Percentiles rank a stretch among this genome's conserved stretches.
Evolutionary conservation across 177 flowering plant genomes (phyloP).

Genomic region (Vitis hybrid): DNA sequence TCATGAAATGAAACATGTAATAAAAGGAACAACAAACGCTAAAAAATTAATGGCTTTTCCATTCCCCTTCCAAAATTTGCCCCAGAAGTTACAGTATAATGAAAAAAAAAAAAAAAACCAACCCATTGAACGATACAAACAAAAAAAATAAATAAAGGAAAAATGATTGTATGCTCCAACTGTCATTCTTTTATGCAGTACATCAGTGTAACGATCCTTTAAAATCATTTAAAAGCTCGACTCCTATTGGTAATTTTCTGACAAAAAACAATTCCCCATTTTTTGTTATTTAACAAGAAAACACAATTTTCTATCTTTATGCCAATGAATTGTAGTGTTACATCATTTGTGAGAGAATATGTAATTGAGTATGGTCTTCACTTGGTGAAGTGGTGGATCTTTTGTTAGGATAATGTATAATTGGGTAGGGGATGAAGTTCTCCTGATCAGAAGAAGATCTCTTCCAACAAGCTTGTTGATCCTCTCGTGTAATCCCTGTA

Average conservation of each 20-base stretch:
- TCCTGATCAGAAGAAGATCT: constrained; percentile 48
- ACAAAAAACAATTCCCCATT: constrained; percentile 2
- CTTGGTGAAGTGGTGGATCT: background rate
- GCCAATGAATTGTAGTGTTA: constrained; percentile 11
- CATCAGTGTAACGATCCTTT: no score
- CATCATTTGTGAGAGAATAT: constrained; percentile 3
- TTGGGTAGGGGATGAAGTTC: constrained; percentile 13
- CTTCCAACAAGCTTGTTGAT: constrained; percentile 31
- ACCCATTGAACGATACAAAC: background rate
- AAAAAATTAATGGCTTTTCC: constrained; percentile 1
- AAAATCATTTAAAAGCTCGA: no score
- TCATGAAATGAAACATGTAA: no score
- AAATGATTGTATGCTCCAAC: background rate
- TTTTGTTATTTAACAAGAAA: constrained; percentile 6
- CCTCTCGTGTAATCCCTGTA: constrained; percentile 32
- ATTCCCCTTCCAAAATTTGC: constrained; percentile 7
- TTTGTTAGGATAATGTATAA: constrained; percentile 9
- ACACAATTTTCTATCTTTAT: constrained; percentile 2
- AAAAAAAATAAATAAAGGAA: background rate
- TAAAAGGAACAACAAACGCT: background rate
- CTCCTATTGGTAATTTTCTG: no score
- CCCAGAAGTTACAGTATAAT: background rate
- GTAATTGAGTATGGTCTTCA: background rate
- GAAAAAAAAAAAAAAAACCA: background rate
- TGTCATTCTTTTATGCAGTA: background rate